Evolutionary conservation across 441 rosid species (phyloP).

Genomic region (Hura crepitans): DNA sequence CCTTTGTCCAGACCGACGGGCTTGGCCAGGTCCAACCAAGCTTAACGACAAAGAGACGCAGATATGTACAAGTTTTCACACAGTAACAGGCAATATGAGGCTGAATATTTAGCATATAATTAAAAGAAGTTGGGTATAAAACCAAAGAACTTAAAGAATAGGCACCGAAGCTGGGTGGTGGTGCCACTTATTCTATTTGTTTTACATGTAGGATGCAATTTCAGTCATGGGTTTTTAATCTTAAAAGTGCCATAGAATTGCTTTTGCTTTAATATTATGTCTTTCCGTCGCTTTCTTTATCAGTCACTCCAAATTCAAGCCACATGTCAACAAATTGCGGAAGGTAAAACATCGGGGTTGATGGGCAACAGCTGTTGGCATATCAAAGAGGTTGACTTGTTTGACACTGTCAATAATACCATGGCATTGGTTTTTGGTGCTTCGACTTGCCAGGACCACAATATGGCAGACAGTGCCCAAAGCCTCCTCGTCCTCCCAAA

Average conservation of each 20-base stretch:
- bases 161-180: constrained; percentile 23
- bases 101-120: background rate
- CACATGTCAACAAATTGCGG: constrained; percentile 3
- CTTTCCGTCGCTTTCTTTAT: background rate
- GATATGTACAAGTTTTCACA: background rate
- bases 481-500: background rate
- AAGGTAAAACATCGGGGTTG: constrained; percentile 13
- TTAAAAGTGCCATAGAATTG: constrained; percentile 12
- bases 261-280: constrained; percentile 16
- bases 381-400: constrained; percentile 39
- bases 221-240: background rate
- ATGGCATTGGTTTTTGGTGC: constrained; percentile 27
- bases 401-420: constrained; percentile 32
- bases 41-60: constrained; percentile 10
- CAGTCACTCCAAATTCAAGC: background rate
- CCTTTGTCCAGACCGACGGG: too few relatives aligned
- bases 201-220: constrained; percentile 27
- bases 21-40: constrained; percentile 1
- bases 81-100: background rate
- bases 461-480: constrained; percentile 29
- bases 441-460: constrained; percentile 31
- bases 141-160: background rate
- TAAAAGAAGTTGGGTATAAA: constrained; percentile 13
- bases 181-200: constrained; percentile 22
- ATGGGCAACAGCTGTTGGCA: constrained; percentile 44